Percentiles rank a stretch among this genome's conserved stretches.
These are phyloP conservation scores for Lotmaria passim DNA, from an alignment of 208 protist species.

Conservation along the genomic window DNA sequence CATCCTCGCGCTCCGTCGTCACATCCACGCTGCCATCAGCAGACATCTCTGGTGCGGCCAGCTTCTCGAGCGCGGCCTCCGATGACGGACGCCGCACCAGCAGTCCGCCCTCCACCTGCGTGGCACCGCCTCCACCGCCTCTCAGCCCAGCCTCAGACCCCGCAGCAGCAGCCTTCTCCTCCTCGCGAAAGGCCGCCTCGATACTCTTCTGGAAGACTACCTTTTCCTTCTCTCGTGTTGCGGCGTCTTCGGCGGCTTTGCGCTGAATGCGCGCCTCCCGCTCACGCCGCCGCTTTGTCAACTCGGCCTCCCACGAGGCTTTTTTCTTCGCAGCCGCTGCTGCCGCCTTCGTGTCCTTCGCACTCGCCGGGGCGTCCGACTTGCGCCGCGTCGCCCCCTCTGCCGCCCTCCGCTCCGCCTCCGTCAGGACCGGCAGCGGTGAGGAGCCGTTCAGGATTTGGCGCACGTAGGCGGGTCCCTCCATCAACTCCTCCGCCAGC, in stretches of 20 bases:
- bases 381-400: neutral
- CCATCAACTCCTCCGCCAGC: slow-evolving; percentile 31
- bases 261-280: slow-evolving; percentile 33
- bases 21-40: neutral
- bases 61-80: too few species aligned
- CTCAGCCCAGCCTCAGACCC: neutral
- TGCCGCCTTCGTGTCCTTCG: neutral
- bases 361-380: neutral
- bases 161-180: too few species aligned
- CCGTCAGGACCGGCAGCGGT: slow-evolving; percentile 24
- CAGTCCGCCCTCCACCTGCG: neutral
- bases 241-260: slow-evolving; percentile 40
- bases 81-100: slow-evolving; percentile 23
- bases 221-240: slow-evolving; percentile 23
- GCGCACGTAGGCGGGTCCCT: slow-evolving; percentile 35
- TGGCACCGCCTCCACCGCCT: neutral
- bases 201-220: slow-evolving; percentile 34
- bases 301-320: slow-evolving; percentile 28
- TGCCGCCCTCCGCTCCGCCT: slow-evolving; percentile 10
- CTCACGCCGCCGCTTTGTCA: slow-evolving; percentile 26
- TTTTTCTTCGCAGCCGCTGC: slow-evolving; percentile 13
- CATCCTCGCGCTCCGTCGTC: slow-evolving; percentile 4
- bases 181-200: slow-evolving; percentile 16
- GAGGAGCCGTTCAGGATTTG: slow-evolving; percentile 32
- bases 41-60: too few species aligned